Evolutionary conservation across 129 eudicot species (phyloP), one percentile per base, ranked within the genome.

Genomic region (Lonicera japonica): DNA sequence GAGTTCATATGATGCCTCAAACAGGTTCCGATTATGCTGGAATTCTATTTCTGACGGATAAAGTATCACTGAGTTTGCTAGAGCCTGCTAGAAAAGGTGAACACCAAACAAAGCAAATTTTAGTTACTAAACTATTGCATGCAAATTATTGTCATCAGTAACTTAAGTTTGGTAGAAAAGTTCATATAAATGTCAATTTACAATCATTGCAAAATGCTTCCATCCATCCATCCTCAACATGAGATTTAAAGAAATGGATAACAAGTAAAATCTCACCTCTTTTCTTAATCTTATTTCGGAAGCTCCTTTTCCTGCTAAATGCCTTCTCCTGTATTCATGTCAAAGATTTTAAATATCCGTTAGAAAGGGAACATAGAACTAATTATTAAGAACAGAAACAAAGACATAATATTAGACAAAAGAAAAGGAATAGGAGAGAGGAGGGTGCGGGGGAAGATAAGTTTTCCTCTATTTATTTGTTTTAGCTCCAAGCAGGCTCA

Each of bases 231-330:
- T 58, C 16, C 25, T 17, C 20, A 25, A 13, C 24, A n/a, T 48
- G 19, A 25, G 57, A 63, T 18, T 22, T 19, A 50, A 50, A 8
- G 45, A 17, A 3, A 29, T 10, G 54, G 47, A 29, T n/a, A 25
- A 18, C 24, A 25, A 36, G 20, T 3, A 21, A 53, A 22, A 51
- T 18, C 50, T 29, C 60, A 86, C 94, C 90, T 82, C 67, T 73
- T 75, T 82, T 92, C 71, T 88, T 94, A 18, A 94, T 66, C 76
- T 83, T 94, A 69, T 94, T 94, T 54, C 99, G 73, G 74, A 94
- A 88, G 84, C 96, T 69, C 54, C 96, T 80, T 68, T 94, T 88
- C 79, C 99, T 88, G 80, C 99, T 94, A 70, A 94, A 94, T 47
- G 99, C 96, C 63, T 81, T 85, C 79, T 94, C 99, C 99, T 94